phyloP scores from a whole-genome alignment of 495 filamentous ascomycete genomes.

The Staphylotrichum longicolle region DNA sequence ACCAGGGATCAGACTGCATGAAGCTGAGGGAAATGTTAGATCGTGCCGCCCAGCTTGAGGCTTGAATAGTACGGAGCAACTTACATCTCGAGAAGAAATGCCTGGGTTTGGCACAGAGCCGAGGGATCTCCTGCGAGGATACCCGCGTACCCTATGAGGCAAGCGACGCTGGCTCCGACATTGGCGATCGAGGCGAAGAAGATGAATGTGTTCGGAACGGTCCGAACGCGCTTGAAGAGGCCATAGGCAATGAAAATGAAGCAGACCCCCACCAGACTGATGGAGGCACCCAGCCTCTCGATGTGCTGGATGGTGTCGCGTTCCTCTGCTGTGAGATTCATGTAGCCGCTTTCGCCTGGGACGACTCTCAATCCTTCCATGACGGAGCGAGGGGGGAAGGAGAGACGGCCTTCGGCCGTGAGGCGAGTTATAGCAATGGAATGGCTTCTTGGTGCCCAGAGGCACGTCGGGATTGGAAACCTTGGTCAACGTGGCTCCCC shows the following conservation, averaged over 20 bases:
- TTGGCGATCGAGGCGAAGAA: conserved; percentile 85
- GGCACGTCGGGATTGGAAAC: conserved; percentile 11
- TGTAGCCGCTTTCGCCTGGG: conserved; percentile 29
- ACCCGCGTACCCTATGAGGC: conserved; percentile 61
- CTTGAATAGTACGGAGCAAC: conserved; percentile 5
- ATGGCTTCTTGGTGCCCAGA: not conserved
- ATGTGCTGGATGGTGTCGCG: conserved; percentile 38
- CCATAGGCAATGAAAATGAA: conserved; percentile 72
- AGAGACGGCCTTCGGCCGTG: not conserved
- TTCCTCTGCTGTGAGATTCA: conserved; percentile 34
- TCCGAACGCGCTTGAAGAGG: conserved; percentile 57
- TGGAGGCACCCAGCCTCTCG: conserved; percentile 48
- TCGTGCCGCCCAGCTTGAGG: no score
- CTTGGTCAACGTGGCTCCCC: conserved; percentile 26
- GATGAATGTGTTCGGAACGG: conserved; percentile 78
- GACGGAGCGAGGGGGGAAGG: conserved; percentile 12
- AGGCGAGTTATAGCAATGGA: conserved; percentile 18
- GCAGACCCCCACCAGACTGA: conserved; percentile 67
- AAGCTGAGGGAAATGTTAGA: conserved; percentile 39
- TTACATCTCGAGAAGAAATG: conserved; percentile 64
- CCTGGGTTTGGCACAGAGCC: conserved; percentile 70
- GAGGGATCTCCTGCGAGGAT: conserved; percentile 52
- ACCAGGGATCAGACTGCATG: conserved; percentile 59
- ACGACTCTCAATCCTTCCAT: conserved; percentile 23
- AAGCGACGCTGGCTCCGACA: conserved; percentile 70